Conservation (phyloP, 2,329 filamentous ascomycete genomes). For the Nemania bipapillata region DNA sequence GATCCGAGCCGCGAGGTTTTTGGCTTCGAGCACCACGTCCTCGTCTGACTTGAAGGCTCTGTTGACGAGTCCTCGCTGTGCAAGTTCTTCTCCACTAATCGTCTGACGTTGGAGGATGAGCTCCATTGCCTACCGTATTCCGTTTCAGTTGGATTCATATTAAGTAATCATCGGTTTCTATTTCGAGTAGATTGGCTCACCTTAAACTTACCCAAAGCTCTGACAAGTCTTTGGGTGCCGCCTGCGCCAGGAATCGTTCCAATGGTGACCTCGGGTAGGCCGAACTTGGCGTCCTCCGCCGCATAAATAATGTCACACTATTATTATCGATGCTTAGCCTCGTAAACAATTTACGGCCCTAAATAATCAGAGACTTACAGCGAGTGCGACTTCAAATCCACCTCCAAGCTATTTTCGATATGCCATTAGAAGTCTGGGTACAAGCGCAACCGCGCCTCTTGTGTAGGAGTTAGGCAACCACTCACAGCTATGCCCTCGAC, state of each 20-base stretch:
- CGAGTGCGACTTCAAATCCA: constrained; percentile 62
- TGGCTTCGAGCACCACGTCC: constrained; percentile 54
- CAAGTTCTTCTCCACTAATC: constrained; percentile 53
- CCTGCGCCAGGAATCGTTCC: constrained; percentile 91
- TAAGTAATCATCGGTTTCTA: not conserved
- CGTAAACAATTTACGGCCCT: not conserved
- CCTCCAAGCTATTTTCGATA: constrained; percentile 57
- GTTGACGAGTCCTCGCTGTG: constrained; percentile 56
- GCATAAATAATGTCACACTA: constrained; percentile 71
- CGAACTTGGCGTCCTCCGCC: constrained; percentile 83
- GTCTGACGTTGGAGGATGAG: constrained; percentile 57
- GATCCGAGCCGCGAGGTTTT: constrained; percentile 54
- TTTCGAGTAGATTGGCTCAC: constrained; percentile 34
- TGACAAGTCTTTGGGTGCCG: constrained; percentile 72
- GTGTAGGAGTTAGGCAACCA: constrained; percentile 22
- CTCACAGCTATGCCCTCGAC: constrained; percentile 63
- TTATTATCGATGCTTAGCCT: constrained; percentile 7
- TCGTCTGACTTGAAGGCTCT: constrained; percentile 50
- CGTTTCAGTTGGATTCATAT: constrained; percentile 25
- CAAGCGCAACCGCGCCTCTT: not conserved
- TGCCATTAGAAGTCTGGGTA: constrained; percentile 8
- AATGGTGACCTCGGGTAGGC: constrained; percentile 94
- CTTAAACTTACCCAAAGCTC: constrained; percentile 53
- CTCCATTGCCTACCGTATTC: constrained; percentile 56
- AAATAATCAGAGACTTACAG: constrained; percentile 49